Percentiles rank a stretch among this genome's conserved stretches.
phyloP scores from a whole-genome alignment of 1,284 basidiomycete species.

The Limonomyces culmigenus region DNA sequence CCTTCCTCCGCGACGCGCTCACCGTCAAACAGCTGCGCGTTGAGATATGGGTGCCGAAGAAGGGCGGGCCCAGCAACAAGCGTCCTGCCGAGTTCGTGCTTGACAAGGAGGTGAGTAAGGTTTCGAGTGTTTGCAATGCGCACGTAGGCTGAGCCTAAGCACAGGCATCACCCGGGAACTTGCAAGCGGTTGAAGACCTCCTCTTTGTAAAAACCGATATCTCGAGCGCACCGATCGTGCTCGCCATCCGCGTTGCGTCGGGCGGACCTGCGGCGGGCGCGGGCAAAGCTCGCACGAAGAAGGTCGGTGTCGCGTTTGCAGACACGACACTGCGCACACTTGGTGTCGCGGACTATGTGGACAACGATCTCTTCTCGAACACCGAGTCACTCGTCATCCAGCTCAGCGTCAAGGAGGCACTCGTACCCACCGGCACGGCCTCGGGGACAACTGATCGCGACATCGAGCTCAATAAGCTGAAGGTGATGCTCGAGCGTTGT shows the following conservation, averaged over 20 bases:
- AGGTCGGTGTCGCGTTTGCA: constrained; percentile 60
- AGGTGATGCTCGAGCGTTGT: constrained; percentile 77
- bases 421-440: constrained; percentile 50
- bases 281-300: constrained; percentile 34
- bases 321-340: constrained; percentile 61
- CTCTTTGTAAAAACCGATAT: constrained; percentile 80
- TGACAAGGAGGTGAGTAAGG: constrained; percentile 53
- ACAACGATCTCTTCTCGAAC: constrained; percentile 94
- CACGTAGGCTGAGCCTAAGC: constrained; percentile 2
- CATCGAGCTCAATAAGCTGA: constrained; percentile 74
- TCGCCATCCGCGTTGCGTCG: constrained; percentile 71
- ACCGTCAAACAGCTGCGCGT: constrained; percentile 83
- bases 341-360: constrained; percentile 77
- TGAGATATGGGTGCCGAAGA: constrained; percentile 80
- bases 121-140: too few relatives aligned
- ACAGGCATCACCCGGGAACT: constrained; percentile 87
- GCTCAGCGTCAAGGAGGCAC: constrained; percentile 90
- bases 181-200: constrained; percentile 87
- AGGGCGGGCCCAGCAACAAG: constrained; percentile 58
- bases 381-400: constrained; percentile 95
- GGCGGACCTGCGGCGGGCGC: constrained; percentile 22
- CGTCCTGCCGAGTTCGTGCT: constrained; percentile 58
- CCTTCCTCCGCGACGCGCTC: constrained; percentile 79
- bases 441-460: constrained; percentile 64
- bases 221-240: constrained; percentile 74